phyloP scores from a whole-genome alignment of 2,329 filamentous ascomycete species.

The Neofusicoccum kwambonambiense region DNA sequence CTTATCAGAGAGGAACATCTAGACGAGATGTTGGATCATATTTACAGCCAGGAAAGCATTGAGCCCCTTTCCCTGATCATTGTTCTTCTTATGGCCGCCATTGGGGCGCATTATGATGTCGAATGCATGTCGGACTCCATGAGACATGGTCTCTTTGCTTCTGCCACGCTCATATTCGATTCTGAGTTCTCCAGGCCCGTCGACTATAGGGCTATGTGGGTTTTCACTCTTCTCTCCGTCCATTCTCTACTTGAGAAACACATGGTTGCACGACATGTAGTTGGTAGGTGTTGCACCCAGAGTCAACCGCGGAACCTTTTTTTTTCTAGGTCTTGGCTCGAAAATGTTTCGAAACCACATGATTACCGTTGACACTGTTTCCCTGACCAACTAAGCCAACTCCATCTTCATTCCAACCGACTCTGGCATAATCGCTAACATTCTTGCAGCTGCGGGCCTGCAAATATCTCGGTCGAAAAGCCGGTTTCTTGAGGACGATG shows the following conservation, averaged over 20 bases:
- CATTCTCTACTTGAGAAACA: conserved; percentile 39
- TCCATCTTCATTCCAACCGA: no score
- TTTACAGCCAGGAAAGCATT: conserved; percentile 31
- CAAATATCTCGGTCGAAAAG: conserved; percentile 37
- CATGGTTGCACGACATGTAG: conserved; percentile 37
- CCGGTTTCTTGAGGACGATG: conserved; percentile 18
- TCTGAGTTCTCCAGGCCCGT: conserved; percentile 31
- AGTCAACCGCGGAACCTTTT: no score
- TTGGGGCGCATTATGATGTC: conserved; percentile 38
- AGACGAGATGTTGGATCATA: conserved; percentile 34
- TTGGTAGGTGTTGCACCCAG: conserved; percentile 27
- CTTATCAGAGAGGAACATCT: conserved; percentile 35
- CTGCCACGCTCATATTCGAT: conserved; percentile 34
- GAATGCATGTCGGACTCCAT: conserved; percentile 34
- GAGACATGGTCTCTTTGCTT: conserved; percentile 33
- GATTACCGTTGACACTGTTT: no score
- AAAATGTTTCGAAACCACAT: no score
- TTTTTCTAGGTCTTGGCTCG: no score
- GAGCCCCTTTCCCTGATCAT: conserved; percentile 36
- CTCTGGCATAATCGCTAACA: background rate
- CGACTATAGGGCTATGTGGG: conserved; percentile 35
- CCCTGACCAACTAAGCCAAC: no score
- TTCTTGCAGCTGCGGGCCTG: conserved; percentile 31
- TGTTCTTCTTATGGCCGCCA: conserved; percentile 36
- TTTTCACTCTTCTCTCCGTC: conserved; percentile 36